These are phyloP conservation scores for Xanthoconium purpureum DNA, from an alignment of 768 basidiomycete genomes.

Conservation along the genomic window DNA sequence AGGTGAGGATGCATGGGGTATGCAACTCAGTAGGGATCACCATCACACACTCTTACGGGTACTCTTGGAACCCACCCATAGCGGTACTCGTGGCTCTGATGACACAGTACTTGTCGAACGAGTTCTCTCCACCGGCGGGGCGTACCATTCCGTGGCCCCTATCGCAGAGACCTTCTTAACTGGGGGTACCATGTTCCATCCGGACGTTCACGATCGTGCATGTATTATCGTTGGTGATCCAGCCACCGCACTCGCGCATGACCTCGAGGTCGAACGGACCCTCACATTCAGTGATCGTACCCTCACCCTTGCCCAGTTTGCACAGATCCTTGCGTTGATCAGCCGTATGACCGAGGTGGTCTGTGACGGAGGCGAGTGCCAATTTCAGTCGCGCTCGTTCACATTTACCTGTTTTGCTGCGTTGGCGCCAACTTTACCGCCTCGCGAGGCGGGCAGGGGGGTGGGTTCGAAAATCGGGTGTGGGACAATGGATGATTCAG, in stretches of 20 bases:
- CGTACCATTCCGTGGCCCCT: conserved; percentile 2
- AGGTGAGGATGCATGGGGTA: background rate
- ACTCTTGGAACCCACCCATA: background rate
- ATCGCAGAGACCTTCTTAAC: background rate
- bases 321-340: conserved; percentile 4
- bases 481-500: background rate
- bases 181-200: conserved; percentile 5
- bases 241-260: background rate
- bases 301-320: conserved; percentile 4
- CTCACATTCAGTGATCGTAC: background rate
- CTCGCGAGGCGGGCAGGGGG: background rate
- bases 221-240: background rate
- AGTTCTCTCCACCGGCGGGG: conserved; percentile 10
- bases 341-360: conserved; percentile 3
- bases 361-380: conserved; percentile 8
- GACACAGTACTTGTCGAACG: conserved; percentile 14
- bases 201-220: conserved; percentile 10
- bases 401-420: conserved; percentile 10
- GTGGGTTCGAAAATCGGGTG: too few relatives aligned
- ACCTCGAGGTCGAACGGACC: conserved; percentile 10
- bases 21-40: background rate
- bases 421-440: conserved; percentile 2
- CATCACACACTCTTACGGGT: conserved; percentile 10
- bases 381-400: conserved; percentile 15
- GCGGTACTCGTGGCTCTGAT: background rate